phyloP scores from a whole-genome alignment of 2,329 filamentous ascomycete species.

The Trichoderma koningii region DNA sequence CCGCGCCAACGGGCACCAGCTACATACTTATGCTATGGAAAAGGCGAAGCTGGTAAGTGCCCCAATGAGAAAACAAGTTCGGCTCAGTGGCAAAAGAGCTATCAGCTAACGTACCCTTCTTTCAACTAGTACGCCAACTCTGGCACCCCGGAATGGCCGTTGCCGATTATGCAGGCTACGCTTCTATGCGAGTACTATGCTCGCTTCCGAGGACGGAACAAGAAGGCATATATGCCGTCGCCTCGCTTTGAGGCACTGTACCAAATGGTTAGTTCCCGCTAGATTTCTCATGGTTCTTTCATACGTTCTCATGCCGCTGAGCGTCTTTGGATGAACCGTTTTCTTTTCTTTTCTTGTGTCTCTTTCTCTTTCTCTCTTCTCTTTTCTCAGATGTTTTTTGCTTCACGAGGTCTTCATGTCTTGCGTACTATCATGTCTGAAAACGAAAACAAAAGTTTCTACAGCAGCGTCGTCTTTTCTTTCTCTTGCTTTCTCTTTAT shows the following conservation, averaged over 20 bases:
- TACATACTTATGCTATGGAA: constrained; percentile 55
- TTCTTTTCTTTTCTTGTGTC: constrained; percentile 19
- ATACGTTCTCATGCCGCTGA: neutral
- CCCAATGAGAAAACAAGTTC: neutral
- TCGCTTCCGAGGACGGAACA: constrained; percentile 55
- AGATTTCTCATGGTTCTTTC: constrained; percentile 20
- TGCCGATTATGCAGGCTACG: constrained; percentile 56
- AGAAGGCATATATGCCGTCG: constrained; percentile 51
- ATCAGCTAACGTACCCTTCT: constrained; percentile 8
- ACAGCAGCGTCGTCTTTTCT: constrained; percentile 21
- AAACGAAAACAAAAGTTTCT: constrained; percentile 18
- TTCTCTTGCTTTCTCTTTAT: neutral
- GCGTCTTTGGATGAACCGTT: constrained; percentile 19
- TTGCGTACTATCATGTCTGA: neutral
- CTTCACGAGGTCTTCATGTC: constrained; percentile 26
- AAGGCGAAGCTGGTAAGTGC: constrained; percentile 53
- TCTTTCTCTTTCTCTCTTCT: constrained; percentile 29
- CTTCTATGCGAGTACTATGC: constrained; percentile 58
- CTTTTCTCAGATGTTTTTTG: constrained; percentile 22
- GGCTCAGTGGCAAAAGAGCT: too few species aligned
- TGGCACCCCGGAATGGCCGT: constrained; percentile 45
- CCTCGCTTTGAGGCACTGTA: constrained; percentile 53
- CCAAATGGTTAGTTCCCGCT: constrained; percentile 52
- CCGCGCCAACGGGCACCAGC: constrained; percentile 51
- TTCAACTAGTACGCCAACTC: constrained; percentile 21